These are phyloP conservation scores for Syncephalastrum contaminatum DNA, from an alignment of 371 early-diverging fungal species.

Conservation along the genomic window DNA sequence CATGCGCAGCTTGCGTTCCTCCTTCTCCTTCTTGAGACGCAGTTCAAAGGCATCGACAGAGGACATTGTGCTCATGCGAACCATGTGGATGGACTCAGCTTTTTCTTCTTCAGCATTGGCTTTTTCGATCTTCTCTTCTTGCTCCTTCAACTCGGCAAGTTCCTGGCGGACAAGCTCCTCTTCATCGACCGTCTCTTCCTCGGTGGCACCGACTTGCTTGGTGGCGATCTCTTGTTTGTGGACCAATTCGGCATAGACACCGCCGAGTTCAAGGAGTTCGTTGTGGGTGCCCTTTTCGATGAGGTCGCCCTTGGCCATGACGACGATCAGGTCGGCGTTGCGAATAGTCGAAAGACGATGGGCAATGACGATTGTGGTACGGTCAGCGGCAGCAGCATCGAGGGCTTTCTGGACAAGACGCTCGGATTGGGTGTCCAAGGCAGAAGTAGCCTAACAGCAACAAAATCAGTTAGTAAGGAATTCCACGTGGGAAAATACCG, in stretches of 20 bases:
- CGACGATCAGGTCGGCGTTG: constrained; percentile 79
- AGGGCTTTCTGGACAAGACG: constrained; percentile 77
- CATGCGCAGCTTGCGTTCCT: constrained; percentile 34
- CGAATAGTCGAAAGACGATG: constrained; percentile 78
- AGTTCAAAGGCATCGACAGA: constrained; percentile 34
- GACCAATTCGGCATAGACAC: constrained; percentile 52
- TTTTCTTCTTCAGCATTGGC: constrained; percentile 4
- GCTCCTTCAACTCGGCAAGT: constrained; percentile 11
- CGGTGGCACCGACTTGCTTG: constrained; percentile 20
- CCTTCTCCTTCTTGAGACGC: constrained; percentile 37
- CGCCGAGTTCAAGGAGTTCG: constrained; percentile 45
- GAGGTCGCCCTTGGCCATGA: constrained; percentile 66
- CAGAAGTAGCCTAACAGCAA: constrained; percentile 70
- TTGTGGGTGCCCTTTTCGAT: constrained; percentile 73
- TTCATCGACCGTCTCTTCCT: constrained; percentile 18
- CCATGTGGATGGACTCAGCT: constrained; percentile 15
- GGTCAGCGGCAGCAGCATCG: constrained; percentile 66
- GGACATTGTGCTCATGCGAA: constrained; percentile 16
- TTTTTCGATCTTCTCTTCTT: constrained; percentile 12
- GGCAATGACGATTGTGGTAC: constrained; percentile 90
- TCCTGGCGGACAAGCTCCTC: constrained; percentile 18
- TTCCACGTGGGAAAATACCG: constrained; percentile 13
- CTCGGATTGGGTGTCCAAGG: constrained; percentile 79
- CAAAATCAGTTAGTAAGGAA: constrained; percentile 12
- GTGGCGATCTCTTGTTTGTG: constrained; percentile 49